Evolutionary conservation across 305 asterid genomes (phyloP).

Genomic region (Solanum hybrid): DNA sequence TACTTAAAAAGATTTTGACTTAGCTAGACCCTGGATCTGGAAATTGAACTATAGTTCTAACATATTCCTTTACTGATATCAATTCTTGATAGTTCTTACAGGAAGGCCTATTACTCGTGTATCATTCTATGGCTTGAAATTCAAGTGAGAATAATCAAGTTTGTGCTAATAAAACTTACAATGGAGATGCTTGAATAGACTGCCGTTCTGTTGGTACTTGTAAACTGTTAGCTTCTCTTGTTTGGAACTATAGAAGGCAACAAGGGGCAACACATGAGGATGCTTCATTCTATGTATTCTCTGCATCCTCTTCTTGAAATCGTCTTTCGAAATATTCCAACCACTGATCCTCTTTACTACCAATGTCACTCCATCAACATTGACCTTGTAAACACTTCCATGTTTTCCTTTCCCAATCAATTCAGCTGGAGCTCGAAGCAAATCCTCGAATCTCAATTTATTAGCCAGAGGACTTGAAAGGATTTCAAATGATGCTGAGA

Average conservation of each 20-base stretch:
- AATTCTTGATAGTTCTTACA: not conserved
- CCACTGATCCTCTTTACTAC: conserved; percentile 67
- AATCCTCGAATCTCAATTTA: conserved; percentile 57
- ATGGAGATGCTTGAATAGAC: conserved; percentile 52
- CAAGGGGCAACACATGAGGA: conserved; percentile 38
- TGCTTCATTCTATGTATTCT: conserved; percentile 42
- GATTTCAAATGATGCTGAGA: conserved; percentile 39
- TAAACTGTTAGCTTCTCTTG: conserved; percentile 66
- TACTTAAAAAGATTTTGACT: not conserved
- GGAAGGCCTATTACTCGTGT: not conserved
- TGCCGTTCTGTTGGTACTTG: conserved; percentile 57
- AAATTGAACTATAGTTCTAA: not conserved
- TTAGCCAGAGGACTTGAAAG: conserved; percentile 28
- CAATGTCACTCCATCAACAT: conserved; percentile 18
- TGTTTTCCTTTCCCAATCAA: conserved; percentile 46
- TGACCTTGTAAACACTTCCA: conserved; percentile 61
- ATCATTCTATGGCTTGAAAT: not conserved
- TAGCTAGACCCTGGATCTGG: not conserved
- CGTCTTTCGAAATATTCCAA: conserved; percentile 46
- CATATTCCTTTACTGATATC: not conserved
- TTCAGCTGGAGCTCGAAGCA: conserved; percentile 66
- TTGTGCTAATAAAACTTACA: conserved; percentile 21
- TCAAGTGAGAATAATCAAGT: not conserved
- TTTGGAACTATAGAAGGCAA: conserved; percentile 63
- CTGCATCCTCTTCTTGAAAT: conserved; percentile 47